A percentile compares a stretch with the other conserved stretches of the same genome.
Conservation (phyloP, 192 early-diverging fungal genomes). For the Coemansia sp. region DNA sequence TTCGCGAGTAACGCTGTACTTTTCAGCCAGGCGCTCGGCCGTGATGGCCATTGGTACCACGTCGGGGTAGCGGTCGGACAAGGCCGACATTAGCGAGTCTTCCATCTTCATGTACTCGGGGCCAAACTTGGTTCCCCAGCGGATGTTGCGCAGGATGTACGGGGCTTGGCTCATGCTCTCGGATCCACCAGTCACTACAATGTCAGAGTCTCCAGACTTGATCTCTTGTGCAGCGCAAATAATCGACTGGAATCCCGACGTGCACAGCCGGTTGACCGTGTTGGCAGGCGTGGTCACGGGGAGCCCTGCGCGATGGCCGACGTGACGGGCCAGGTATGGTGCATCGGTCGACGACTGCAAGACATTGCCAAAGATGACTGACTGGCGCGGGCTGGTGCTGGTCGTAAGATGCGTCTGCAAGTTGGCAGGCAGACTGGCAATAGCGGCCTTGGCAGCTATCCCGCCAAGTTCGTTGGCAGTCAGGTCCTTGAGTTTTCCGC, state of each 20-base stretch:
- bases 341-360: conserved; percentile 82
- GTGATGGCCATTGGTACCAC: conserved; percentile 93
- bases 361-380: conserved; percentile 96
- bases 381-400: conserved; percentile 54
- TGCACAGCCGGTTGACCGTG: conserved; percentile 96
- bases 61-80: conserved; percentile 86
- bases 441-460: conserved; percentile 86
- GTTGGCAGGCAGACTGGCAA: conserved; percentile 75
- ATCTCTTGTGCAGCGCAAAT: conserved; percentile 97
- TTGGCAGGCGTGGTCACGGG: conserved; percentile 85
- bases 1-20: conserved; percentile 81
- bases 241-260: conserved; percentile 94
- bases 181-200: conserved; percentile 88
- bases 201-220: conserved; percentile 74
- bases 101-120: conserved; percentile 83
- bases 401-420: conserved; percentile 61
- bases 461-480: conserved; percentile 87
- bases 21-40: conserved; percentile 86
- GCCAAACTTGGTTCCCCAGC: conserved; percentile 88
- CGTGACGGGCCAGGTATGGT: conserved; percentile 91
- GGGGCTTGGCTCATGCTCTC: conserved; percentile 96
- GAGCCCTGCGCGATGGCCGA: conserved; percentile 87
- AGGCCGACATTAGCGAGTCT: conserved; percentile 82
- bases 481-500: conserved; percentile 89
- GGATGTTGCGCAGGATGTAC: conserved; percentile 77